These are phyloP conservation scores for Capronia americana DNA, from an alignment of 2,329 filamentous ascomycete genomes.

Conservation along the genomic window DNA sequence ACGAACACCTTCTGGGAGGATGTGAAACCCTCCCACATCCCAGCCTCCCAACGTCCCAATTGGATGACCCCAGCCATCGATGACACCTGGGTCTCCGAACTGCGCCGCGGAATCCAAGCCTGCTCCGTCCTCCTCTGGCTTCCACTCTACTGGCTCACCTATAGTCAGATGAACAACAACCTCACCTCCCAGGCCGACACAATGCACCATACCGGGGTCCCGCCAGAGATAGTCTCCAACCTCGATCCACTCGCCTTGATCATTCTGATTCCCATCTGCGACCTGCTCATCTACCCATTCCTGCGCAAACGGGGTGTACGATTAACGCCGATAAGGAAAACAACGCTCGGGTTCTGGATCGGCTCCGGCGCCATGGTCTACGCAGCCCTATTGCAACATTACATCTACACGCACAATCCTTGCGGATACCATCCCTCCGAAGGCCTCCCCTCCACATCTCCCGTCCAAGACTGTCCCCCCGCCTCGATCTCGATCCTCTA, in stretches of 20 bases:
- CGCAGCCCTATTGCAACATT: conserved; percentile 63
- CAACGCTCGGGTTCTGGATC: conserved; percentile 63
- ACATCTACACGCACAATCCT: conserved; percentile 63
- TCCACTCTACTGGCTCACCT: conserved; percentile 52
- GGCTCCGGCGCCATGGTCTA: conserved; percentile 61
- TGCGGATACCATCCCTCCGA: conserved; percentile 59
- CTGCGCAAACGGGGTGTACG: conserved; percentile 57
- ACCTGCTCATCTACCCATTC: conserved; percentile 64
- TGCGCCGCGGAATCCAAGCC: conserved; percentile 70
- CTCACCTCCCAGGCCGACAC: conserved; percentile 58
- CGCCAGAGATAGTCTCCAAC: conserved; percentile 67
- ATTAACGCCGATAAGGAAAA: conserved; percentile 64
- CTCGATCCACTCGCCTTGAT: conserved; percentile 67
- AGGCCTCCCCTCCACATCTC: conserved; percentile 40
- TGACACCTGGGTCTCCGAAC: conserved; percentile 81
- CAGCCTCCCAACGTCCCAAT: conserved; percentile 60
- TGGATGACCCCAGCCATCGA: conserved; percentile 77
- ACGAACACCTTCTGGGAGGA: conserved; percentile 67
- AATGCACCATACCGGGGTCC: conserved; percentile 59
- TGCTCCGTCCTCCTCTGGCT: conserved; percentile 72
- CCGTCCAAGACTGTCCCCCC: conserved; percentile 19
- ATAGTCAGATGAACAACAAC: conserved; percentile 38
- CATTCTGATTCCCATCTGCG: conserved; percentile 47
- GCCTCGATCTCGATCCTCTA: conserved; percentile 48
- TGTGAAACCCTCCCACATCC: conserved; percentile 70